Evolutionary conservation across 176 grass and related monocot genomes (phyloP).

Genomic region (Oryza punctata): DNA sequence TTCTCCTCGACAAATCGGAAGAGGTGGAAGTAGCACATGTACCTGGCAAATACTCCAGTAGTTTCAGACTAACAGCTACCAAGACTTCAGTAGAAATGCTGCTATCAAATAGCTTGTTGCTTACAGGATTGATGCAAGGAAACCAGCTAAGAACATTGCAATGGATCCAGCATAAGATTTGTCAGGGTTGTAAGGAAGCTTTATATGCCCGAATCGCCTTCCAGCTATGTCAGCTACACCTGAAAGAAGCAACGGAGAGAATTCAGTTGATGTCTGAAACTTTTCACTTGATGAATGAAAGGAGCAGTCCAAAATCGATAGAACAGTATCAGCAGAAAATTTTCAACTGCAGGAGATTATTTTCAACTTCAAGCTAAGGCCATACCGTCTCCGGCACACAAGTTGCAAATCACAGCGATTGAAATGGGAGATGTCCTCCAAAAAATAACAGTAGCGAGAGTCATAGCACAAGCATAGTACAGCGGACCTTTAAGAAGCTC

Average conservation of each 20-base stretch:
- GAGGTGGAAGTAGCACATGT: conserved; percentile 72
- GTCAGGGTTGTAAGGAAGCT: conserved; percentile 72
- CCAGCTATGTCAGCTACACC: conserved; percentile 78
- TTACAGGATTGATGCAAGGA: conserved; percentile 70
- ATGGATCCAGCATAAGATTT: conserved; percentile 75
- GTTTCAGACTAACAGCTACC: neutral
- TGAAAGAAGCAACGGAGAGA: conserved; percentile 18
- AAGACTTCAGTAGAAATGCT: neutral
- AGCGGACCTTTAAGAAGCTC: conserved; percentile 86
- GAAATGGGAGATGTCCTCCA: conserved; percentile 84
- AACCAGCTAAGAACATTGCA: conserved; percentile 63
- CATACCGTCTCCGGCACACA: conserved; percentile 81
- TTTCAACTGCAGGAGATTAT: neutral
- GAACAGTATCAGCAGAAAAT: too few relatives aligned
- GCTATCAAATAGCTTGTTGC: neutral
- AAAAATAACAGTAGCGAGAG: conserved; percentile 63
- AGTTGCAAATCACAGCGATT: conserved; percentile 77
- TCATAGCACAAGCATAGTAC: conserved; percentile 75
- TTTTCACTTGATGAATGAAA: neutral
- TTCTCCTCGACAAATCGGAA: conserved; percentile 71
- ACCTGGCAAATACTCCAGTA: conserved; percentile 38
- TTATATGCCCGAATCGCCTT: conserved; percentile 46
- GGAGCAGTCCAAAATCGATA: neutral
- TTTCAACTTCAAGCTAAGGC: neutral
- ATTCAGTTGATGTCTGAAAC: neutral